Conservation (phyloP, 2,329 filamentous ascomycete genomes). For the Gliomastix tumulicola region DNA sequence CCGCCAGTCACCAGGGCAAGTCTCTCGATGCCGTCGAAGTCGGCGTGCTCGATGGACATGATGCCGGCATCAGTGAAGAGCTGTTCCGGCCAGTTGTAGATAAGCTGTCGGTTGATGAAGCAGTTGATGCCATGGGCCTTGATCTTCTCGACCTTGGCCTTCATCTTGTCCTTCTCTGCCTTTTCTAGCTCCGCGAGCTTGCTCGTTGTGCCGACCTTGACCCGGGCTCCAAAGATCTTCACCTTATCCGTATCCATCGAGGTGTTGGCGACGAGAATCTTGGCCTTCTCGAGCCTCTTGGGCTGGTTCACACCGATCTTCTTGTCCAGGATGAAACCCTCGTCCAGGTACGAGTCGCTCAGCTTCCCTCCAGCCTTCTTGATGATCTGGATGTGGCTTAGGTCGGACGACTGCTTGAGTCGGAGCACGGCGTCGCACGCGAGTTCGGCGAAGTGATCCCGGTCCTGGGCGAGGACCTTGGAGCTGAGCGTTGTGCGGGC, state of each 20-base stretch:
- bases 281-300: conserved; percentile 94
- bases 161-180: conserved; percentile 99
- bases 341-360: conserved; percentile 93
- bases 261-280: conserved; percentile 96
- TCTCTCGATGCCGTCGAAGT: conserved; percentile 96
- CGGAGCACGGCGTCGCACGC: conserved; percentile 88
- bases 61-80: conserved; percentile 97
- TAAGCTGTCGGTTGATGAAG: conserved; percentile 98
- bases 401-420: conserved; percentile 82
- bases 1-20: conserved; percentile 92
- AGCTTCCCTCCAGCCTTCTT: conserved; percentile 99
- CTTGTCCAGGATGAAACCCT: conserved; percentile 98
- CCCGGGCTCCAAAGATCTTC: conserved; percentile 96
- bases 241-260: conserved; percentile 99
- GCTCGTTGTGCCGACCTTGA: conserved; percentile 93
- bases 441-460: conserved; percentile 82
- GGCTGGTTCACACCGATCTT: conserved; percentile 98
- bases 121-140: conserved; percentile 99
- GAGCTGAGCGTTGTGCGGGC: conserved; percentile 94
- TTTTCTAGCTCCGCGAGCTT: conserved; percentile 98
- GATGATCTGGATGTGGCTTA: conserved; percentile 98
- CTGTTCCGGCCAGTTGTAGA: conserved; percentile 99
- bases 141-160: conserved; percentile 97
- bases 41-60: conserved; percentile 96
- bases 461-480: conserved; percentile 91